Percentiles rank a stretch among this genome's conserved stretches.
phyloP scores from a whole-genome alignment of 495 filamentous ascomycete genomes.

The Aspergillus olivimuriae region DNA sequence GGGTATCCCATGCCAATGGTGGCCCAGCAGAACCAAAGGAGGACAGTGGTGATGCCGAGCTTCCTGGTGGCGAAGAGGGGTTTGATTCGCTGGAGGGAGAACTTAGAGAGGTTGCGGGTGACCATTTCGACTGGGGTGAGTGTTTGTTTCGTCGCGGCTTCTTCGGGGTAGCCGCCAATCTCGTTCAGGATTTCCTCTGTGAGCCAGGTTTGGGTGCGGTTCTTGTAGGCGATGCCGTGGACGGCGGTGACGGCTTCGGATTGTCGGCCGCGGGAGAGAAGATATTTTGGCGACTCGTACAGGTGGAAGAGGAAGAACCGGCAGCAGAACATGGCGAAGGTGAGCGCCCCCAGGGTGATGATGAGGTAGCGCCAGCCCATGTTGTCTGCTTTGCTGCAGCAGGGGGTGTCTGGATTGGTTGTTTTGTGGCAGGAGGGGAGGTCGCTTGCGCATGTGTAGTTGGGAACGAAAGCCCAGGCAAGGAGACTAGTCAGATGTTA shows the following conservation, averaged over 20 bases:
- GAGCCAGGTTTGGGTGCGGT: conserved; percentile 46
- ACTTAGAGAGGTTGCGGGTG: conserved; percentile 46
- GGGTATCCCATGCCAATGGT: conserved; percentile 54
- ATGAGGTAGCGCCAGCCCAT: conserved; percentile 82
- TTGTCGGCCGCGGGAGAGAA: conserved; percentile 65
- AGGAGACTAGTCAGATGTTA: too few relatives aligned
- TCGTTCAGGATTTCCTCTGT: conserved; percentile 48
- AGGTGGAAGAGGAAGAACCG: conserved; percentile 75
- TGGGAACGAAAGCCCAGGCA: conserved; percentile 53
- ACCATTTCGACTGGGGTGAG: conserved; percentile 41
- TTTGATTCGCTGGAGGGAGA: conserved; percentile 46
- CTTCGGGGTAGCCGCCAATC: conserved; percentile 42
- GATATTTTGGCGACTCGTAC: conserved; percentile 75
- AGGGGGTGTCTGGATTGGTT: conserved; percentile 22
- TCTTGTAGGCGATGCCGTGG: conserved; percentile 52
- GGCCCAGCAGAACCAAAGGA: conserved; percentile 53
- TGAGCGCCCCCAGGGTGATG: conserved; percentile 64
- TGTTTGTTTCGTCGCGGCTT: conserved; percentile 21
- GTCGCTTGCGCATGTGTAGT: conserved; percentile 37
- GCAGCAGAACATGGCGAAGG: conserved; percentile 59
- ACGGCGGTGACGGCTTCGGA: conserved; percentile 67
- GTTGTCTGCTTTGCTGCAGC: conserved; percentile 55
- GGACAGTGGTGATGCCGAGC: conserved; percentile 39
- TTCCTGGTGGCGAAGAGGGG: conserved; percentile 49
- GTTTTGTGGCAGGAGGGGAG: conserved; percentile 21